phyloP scores from a whole-genome alignment of 495 filamentous ascomycete species.

The Venustampulla echinocandica region DNA sequence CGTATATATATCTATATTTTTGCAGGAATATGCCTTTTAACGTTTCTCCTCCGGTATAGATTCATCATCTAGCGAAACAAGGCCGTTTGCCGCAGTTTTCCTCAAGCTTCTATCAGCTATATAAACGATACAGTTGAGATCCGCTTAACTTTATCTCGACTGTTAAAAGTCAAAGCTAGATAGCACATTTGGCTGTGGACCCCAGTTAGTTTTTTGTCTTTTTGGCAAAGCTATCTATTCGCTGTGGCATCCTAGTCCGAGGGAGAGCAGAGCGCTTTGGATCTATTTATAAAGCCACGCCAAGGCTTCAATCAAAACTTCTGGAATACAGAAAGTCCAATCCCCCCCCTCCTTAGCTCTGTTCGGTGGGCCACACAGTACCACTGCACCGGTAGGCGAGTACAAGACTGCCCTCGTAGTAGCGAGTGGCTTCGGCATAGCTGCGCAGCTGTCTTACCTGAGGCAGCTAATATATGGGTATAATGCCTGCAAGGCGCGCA shows the following conservation, averaged over 20 bases:
- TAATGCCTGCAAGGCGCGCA: constrained; percentile 11
- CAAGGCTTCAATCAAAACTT: constrained; percentile 23
- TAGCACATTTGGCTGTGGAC: constrained; percentile 25
- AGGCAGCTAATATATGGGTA: constrained; percentile 14
- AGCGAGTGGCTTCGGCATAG: constrained; percentile 13
- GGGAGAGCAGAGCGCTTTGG: constrained; percentile 5
- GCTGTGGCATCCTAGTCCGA: constrained; percentile 12
- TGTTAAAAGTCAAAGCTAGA: constrained; percentile 20
- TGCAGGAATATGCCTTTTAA: constrained; percentile 12
- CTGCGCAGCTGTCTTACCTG: constrained; percentile 8
- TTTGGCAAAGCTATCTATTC: constrained; percentile 15
- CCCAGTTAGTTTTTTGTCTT: constrained; percentile 18
- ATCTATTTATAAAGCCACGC: constrained; percentile 16
- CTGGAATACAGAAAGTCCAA: constrained; percentile 12
- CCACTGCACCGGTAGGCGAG: constrained; percentile 11
- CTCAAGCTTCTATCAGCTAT: constrained; percentile 17
- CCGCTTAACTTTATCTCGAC: constrained; percentile 10
- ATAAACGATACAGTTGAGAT: constrained; percentile 17
- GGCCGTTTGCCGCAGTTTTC: constrained; percentile 10
- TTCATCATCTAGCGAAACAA: constrained; percentile 18
- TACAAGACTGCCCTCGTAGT: constrained; percentile 13
- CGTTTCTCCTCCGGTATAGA: constrained; percentile 10
- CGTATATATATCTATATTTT: constrained; percentile 19
- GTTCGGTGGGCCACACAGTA: constrained; percentile 10
- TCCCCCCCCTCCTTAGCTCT: constrained; percentile 5